Base-by-base conservation (phyloP, 2,329 filamentous ascomycete species). In the Alternaria novae-zelandiae region DNA sequence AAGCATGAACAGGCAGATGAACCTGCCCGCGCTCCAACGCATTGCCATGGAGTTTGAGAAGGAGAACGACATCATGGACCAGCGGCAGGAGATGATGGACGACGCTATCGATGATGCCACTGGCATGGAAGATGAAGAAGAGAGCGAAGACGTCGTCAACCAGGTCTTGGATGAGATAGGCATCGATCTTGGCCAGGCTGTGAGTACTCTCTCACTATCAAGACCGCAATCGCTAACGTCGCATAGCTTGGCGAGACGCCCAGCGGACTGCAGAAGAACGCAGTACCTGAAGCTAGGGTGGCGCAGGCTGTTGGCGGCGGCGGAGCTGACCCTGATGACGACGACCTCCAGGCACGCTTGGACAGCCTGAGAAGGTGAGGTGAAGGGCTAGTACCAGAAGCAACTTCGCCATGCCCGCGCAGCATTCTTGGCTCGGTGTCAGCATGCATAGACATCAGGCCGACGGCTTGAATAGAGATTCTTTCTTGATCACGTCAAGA, bases 11-110 rank as follows among this genome's bases (percentile, higher is more conserved):
- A 88, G 92, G 69, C 93, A 93, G 68, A 98, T 98, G 94, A 98
- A 99, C 78, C 88, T 99, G 3, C 96, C 96, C 0, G 94, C 94
- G 17, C 85, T 99, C 32, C 95, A 98, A 80, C 89, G 95, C 61
- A 99, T 99, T 78, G 95, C 96, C 20, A 97, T 97, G 94, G 96
- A 99, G 77, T 99, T 99, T 75, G 96, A 99, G 83, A 91, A 93
- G 74, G 96, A 99, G 82, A 99, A 98, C 82, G 96, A 98, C 76
- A 94, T 99, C 63, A 99, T 99, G 96, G 96, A 99, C 73, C 94
- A 98, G 82, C 88, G 96, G 68, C 94, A 98, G 80, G 96, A 98
- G 81, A 97, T 99, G 92, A 98, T 99, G 96, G 95, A 98, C 78
- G 96, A 98, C 81, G 95, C 94, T 20, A 96, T 99, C 64, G 96